These are phyloP conservation scores for Mycena albidolilacea DNA, from an alignment of 768 basidiomycete species.

Conservation along the genomic window DNA sequence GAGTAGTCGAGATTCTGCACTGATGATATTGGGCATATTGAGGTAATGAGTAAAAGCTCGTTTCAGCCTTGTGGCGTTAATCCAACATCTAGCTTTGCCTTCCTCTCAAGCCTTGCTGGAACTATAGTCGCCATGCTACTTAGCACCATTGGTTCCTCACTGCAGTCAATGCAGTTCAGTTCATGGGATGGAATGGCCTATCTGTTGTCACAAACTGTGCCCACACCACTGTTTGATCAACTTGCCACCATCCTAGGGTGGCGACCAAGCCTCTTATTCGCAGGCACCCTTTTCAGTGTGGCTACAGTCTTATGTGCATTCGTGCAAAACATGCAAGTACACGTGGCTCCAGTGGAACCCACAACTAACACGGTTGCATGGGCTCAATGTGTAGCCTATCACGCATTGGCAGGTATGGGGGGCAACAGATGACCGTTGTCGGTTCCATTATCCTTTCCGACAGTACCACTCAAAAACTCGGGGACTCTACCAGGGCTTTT, in stretches of 20 bases:
- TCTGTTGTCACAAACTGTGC: no score
- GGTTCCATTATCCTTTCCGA: conserved; percentile 74
- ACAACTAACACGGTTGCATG: not conserved
- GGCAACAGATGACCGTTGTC: conserved; percentile 69
- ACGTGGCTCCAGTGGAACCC: not conserved
- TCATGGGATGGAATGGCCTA: no score
- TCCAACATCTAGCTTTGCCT: conserved; percentile 19
- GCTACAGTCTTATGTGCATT: no score
- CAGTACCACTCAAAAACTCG: conserved; percentile 76
- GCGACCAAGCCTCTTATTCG: no score
- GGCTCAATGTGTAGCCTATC: conserved; percentile 62
- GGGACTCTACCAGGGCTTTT: conserved; percentile 74
- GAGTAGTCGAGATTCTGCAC: not conserved
- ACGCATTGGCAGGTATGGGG: conserved; percentile 77
- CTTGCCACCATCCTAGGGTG: no score
- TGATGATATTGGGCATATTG: not conserved
- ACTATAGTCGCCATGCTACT: no score
- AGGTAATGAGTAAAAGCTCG: not conserved
- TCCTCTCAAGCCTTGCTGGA: conserved; percentile 30
- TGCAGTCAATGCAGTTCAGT: no score
- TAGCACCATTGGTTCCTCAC: no score
- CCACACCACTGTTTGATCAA: no score
- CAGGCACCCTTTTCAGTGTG: no score
- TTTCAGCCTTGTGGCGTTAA: not conserved
- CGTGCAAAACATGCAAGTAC: not conserved